Evolutionary conservation across 805 yeast genomes (phyloP), one percentile per base, ranked within the genome.

Genomic region (Ogataea nakhonphanomensis): DNA sequence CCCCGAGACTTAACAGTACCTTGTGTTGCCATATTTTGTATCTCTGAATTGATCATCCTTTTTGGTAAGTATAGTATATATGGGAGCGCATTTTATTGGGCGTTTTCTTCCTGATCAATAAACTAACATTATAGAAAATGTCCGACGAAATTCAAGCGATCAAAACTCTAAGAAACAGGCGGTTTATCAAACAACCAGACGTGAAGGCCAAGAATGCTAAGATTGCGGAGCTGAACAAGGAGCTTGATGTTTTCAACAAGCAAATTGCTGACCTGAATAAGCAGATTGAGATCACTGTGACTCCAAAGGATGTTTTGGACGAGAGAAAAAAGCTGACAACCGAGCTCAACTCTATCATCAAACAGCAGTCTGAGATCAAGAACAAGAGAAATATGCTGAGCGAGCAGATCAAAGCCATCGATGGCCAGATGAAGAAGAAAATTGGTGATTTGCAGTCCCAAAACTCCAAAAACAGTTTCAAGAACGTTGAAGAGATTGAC

Each of bases 131-230:
- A 5, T 10, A 13, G 23, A 35, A 37, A 33, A 47, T 50, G 51
- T 50, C 54, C 20, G 42, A 40, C 38, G 57, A 52, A 29, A 27
- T 42, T 15, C 39, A 34, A 24, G 59, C 54, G 37, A 36, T 50
- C 30, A 53, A 50, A 38, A 45, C 49, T 10, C 60, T 57, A 33
- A 51, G 53, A 37, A 50, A 50, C 30, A 73, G 76, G 65, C 73
- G 71, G 46, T 78, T 71, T 61, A 74, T 82, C 64, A 84, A 84
- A 64, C 79, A 83, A 57, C 95, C 95, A 34, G 93, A 85, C 63
- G 76, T 72, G 54, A 66, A 73, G 45, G 79, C 70, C 40, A 72
- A 81, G 64, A 84, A 84, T 59, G 74, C 71, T 46, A 71, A 74
- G 49, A 57, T 83, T 46, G 74, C 70, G 26, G 68, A 67, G 45